These are phyloP conservation scores for Starmerella kuoi DNA, from an alignment of 805 yeast genomes.

Conservation along the genomic window DNA sequence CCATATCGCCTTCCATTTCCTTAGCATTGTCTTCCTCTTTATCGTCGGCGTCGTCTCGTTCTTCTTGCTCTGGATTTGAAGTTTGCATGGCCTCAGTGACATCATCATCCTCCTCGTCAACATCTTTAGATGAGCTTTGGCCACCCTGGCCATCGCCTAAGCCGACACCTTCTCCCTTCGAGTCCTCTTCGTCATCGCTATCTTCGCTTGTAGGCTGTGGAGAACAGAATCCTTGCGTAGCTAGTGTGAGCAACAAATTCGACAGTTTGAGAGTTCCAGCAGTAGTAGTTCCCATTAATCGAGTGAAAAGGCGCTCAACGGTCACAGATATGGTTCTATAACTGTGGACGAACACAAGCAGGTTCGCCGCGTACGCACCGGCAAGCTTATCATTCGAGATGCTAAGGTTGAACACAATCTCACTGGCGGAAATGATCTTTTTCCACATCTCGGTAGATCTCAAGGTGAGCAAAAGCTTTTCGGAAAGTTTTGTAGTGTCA, in stretches of 20 bases:
- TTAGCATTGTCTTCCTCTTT: constrained; percentile 70
- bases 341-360: constrained; percentile 51
- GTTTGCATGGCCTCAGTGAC: constrained; percentile 60
- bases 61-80: constrained; percentile 51
- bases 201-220: constrained; percentile 66
- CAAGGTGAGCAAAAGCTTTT: constrained; percentile 34
- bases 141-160: constrained; percentile 91
- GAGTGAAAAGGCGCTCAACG: constrained; percentile 36
- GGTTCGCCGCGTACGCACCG: constrained; percentile 31
- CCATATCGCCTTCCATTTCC: constrained; percentile 94
- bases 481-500: constrained; percentile 36
- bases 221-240: constrained; percentile 80
- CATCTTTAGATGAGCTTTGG: constrained; percentile 55
- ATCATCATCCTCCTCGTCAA: constrained; percentile 86
- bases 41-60: constrained; percentile 35
- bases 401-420: constrained; percentile 24
- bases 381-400: constrained; percentile 30
- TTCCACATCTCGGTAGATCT: constrained; percentile 31
- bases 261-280: constrained; percentile 52
- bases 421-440: constrained; percentile 27
- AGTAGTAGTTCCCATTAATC: constrained; percentile 42
- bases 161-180: constrained; percentile 77
- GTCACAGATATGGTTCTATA: constrained; percentile 41
- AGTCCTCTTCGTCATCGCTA: constrained; percentile 39
- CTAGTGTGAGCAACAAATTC: constrained; percentile 43